phyloP scores from a whole-genome alignment of 2,329 filamentous ascomycete species.

The Metarhizium guizhouense region DNA sequence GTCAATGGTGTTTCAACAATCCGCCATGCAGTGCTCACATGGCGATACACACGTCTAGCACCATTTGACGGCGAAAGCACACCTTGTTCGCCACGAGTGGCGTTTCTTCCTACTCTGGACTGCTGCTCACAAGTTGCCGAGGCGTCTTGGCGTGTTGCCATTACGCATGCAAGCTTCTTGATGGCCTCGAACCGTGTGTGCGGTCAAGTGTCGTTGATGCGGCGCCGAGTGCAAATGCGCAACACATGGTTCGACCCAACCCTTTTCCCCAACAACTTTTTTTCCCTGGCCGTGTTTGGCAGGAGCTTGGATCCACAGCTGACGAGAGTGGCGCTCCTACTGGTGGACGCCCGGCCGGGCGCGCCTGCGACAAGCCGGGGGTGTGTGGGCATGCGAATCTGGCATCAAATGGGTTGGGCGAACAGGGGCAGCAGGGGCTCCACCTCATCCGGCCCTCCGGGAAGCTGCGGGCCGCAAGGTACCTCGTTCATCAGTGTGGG shows the following conservation, averaged over 20 bases:
- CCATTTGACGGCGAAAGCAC: too few species aligned
- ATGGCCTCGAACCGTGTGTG: background rate
- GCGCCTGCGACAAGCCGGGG: background rate
- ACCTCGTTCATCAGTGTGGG: too few species aligned
- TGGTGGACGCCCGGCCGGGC: background rate
- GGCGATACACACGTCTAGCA: background rate
- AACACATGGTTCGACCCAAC: conserved; percentile 5
- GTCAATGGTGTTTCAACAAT: too few species aligned
- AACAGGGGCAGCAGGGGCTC: background rate
- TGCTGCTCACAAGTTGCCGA: background rate
- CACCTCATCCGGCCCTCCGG: conserved; percentile 1
- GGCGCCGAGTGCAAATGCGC: background rate
- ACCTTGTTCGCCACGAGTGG: too few species aligned
- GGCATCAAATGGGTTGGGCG: conserved; percentile 5
- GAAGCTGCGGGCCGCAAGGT: background rate
- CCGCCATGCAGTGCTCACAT: too few species aligned
- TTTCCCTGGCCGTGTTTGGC: conserved; percentile 1
- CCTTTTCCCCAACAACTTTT: conserved; percentile 12
- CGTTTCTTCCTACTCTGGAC: too few species aligned
- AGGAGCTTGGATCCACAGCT: background rate
- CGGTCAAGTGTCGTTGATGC: background rate
- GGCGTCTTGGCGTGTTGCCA: background rate
- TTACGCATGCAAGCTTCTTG: too few species aligned
- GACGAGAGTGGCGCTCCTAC: conserved; percentile 1
- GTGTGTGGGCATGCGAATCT: background rate